phyloP scores from a whole-genome alignment of 495 filamentous ascomycete species.

The Penicillium dipodomyicola region DNA sequence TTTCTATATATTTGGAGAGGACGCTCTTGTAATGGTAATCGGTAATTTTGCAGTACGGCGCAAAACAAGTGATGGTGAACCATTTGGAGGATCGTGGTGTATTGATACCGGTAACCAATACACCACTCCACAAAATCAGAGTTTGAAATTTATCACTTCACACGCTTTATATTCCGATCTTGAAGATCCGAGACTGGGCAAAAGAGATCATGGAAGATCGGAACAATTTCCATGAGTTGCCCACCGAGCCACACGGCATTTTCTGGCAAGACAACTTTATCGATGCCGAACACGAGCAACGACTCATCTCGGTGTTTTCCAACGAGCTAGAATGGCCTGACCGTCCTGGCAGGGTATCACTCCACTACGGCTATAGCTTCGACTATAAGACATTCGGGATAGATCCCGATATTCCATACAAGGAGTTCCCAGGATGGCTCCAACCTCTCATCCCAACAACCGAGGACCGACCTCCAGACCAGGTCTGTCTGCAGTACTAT shows the following conservation, averaged over 20 bases:
- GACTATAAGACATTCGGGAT: slow-evolving; percentile 45
- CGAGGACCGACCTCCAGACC: slow-evolving; percentile 38
- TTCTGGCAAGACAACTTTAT: slow-evolving; percentile 39
- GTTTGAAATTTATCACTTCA: slow-evolving; percentile 7
- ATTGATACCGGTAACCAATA: slow-evolving; percentile 8
- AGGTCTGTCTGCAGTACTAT: slow-evolving; percentile 46
- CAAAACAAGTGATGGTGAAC: background rate
- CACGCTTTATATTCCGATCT: background rate
- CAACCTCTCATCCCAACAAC: slow-evolving; percentile 37
- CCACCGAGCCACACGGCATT: slow-evolving; percentile 31
- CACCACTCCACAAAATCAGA: slow-evolving; percentile 2
- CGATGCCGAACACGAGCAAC: slow-evolving; percentile 30
- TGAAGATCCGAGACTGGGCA: background rate
- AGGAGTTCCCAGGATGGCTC: slow-evolving; percentile 41
- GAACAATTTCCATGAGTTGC: slow-evolving; percentile 28
- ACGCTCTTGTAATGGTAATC: background rate
- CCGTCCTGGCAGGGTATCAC: slow-evolving; percentile 36
- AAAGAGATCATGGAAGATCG: slow-evolving; percentile 9
- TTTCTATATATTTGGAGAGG: background rate
- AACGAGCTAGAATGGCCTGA: slow-evolving; percentile 37
- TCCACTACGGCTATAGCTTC: slow-evolving; percentile 46
- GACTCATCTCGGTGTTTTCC: slow-evolving; percentile 35
- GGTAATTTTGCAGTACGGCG: background rate
- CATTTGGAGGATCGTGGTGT: background rate
- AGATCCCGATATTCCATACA: slow-evolving; percentile 39